These are phyloP conservation scores for Psilocybe cyanescens DNA, from an alignment of 768 basidiomycete species.

Conservation along the genomic window DNA sequence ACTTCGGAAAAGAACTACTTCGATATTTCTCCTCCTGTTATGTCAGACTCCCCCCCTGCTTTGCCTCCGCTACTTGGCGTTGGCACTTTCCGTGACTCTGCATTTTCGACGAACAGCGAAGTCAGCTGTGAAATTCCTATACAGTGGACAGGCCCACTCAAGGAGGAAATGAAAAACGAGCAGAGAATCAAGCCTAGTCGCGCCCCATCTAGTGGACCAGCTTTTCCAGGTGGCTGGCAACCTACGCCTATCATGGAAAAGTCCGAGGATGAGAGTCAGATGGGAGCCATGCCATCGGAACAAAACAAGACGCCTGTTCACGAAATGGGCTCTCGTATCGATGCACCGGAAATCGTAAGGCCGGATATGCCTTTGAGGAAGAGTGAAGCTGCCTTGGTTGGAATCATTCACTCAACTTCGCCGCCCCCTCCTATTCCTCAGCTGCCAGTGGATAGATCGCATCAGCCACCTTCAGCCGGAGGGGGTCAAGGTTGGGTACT, in stretches of 20 bases:
- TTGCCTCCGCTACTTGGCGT: constrained; percentile 54
- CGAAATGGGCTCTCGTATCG: constrained; percentile 53
- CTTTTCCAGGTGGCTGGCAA: constrained; percentile 60
- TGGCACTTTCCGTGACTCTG: constrained; percentile 69
- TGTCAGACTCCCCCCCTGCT: constrained; percentile 8
- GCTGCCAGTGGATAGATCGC: constrained; percentile 15
- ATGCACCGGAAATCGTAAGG: constrained; percentile 56
- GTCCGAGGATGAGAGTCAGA: constrained; percentile 26
- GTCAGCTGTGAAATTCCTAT: constrained; percentile 57
- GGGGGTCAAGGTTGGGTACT: constrained; percentile 67
- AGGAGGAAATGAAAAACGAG: constrained; percentile 19
- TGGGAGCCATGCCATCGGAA: constrained; percentile 6
- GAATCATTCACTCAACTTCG: constrained; percentile 44
- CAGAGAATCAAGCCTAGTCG: constrained; percentile 17
- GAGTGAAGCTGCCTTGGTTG: constrained; percentile 67
- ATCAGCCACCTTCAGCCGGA: constrained; percentile 24
- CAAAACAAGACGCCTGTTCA: constrained; percentile 41
- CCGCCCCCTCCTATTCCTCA: constrained; percentile 24
- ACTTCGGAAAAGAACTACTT: constrained; percentile 8
- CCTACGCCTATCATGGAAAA: constrained; percentile 56
- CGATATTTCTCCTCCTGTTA: constrained; percentile 3
- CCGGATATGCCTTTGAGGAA: constrained; percentile 49
- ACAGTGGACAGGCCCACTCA: constrained; percentile 57
- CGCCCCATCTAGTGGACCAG: constrained; percentile 33
- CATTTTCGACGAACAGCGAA: constrained; percentile 53